A percentile compares a stretch with the other conserved stretches of the same genome.
phyloP scores from a whole-genome alignment of 352 stramenopile species.

The Globisporangium echinulatum region DNA sequence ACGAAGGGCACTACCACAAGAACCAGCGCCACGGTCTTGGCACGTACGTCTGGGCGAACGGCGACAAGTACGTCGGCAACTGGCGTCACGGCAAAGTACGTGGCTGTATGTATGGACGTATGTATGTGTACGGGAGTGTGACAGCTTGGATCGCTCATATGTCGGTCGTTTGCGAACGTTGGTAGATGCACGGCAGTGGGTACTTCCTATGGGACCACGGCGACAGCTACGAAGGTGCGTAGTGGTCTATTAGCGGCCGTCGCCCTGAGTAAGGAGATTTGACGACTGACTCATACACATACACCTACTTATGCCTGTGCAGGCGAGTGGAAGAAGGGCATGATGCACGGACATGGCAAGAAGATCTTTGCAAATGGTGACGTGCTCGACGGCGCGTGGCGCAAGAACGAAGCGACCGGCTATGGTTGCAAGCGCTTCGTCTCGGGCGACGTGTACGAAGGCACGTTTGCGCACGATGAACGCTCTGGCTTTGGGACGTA shows the following conservation, averaged over 20 bases:
- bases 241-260: neutral
- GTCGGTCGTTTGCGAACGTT: neutral
- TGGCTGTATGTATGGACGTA: neutral
- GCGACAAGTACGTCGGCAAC: constrained; percentile 86
- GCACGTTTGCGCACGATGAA: constrained; percentile 52
- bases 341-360: constrained; percentile 73
- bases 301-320: neutral
- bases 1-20: constrained; percentile 86
- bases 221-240: constrained; percentile 68
- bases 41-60: constrained; percentile 86
- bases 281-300: neutral
- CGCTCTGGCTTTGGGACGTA: constrained; percentile 64
- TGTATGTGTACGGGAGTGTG: neutral
- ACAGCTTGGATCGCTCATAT: neutral
- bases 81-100: constrained; percentile 72
- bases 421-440: constrained; percentile 56
- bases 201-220: constrained; percentile 73
- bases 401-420: constrained; percentile 52
- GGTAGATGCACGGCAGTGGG: constrained; percentile 66
- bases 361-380: constrained; percentile 60
- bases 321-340: constrained; percentile 72
- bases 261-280: neutral
- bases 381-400: constrained; percentile 57
- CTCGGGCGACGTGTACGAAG: constrained; percentile 66
- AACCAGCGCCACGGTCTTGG: constrained; percentile 77